Evolutionary conservation across 148 eudicot species (phyloP).

Genomic region (Polygonum aviculare): DNA sequence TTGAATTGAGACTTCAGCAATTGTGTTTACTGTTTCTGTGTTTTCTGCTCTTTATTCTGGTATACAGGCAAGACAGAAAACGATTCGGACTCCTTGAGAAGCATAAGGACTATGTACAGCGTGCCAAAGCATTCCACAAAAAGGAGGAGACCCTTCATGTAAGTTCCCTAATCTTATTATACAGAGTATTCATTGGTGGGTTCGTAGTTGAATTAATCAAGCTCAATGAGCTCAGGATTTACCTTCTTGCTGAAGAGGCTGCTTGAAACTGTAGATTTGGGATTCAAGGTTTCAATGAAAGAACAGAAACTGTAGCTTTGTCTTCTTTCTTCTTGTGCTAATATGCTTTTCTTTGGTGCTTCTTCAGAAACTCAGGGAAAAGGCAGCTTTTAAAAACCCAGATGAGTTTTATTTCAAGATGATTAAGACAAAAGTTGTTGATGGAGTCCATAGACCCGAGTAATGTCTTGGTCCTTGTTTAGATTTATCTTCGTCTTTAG

Average conservation of each 20-base stretch:
- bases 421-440: slow-evolving; percentile 48
- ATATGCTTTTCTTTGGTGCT: not conserved
- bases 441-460: slow-evolving; percentile 72
- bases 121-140: slow-evolving; percentile 65
- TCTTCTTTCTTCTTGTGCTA: not conserved
- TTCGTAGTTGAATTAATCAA: not conserved
- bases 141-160: slow-evolving; percentile 71
- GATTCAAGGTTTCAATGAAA: not conserved
- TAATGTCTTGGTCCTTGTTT: slow-evolving; percentile 18
- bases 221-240: not conserved
- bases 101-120: slow-evolving; percentile 73
- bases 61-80: slow-evolving; percentile 38
- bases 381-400: slow-evolving; percentile 71
- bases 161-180: not conserved
- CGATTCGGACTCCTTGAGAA: slow-evolving; percentile 81
- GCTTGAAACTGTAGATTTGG: not conserved
- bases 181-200: not conserved
- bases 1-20: not conserved
- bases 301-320: no score
- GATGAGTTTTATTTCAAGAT: slow-evolving; percentile 82
- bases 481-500: not conserved
- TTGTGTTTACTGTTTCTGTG: not conserved
- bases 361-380: slow-evolving; percentile 64
- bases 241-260: not conserved
- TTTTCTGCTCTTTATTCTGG: not conserved